Base-by-base conservation (phyloP, 2,329 filamentous ascomycete species). In the Elsinoe australis region DNA sequence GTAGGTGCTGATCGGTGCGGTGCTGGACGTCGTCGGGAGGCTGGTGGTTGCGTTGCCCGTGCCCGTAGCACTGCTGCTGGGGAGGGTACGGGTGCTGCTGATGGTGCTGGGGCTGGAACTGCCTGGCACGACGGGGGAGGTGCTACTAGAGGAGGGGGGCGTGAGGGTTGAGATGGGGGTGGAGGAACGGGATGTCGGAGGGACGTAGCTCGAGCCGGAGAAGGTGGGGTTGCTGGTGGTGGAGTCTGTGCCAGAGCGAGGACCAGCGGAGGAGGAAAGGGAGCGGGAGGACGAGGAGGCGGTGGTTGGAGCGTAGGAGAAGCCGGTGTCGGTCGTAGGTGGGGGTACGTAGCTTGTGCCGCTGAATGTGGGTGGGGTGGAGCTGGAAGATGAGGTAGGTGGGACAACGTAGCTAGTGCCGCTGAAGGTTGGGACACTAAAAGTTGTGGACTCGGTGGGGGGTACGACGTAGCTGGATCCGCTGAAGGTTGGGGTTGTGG, bases 341-440 rank as follows among this genome's bases (percentile, higher is more conserved):
- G 39, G 39, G 5, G 39, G 39, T 6, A 44, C 39, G 39, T 44
- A 44, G 26, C 39, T 44, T 12, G 21, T 31, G 12, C 39, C 26
- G 26, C 14, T 31, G 26, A 44, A 44, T 6, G 14, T 15, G 9
- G 39, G 36, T 2, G 17, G 5, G n/a, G 28, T 28, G 3, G 24
- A 42, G 24, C 3, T 15, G 2, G 38, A 21, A 26, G 21, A 14
- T 8, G 39, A 44, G 2, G 39, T 19, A 3, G 39, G 17, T 2
- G 39, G 39, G 3, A 26, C 21, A 9, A 44, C 39, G 22, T 44
- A 44, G 26, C 39, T 44, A 31, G 39, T 31, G n/a, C 39, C 39
- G 17, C 39, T 44, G 26, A 32, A 44, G 3, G 24, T 15, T 2
- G 39, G 39, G 7, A 32, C 4, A 3, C 24, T 44, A 2, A 26